These are phyloP conservation scores for Rhizopus arrhizus DNA, from an alignment of 371 early-diverging fungal species.

Conservation along the genomic window DNA sequence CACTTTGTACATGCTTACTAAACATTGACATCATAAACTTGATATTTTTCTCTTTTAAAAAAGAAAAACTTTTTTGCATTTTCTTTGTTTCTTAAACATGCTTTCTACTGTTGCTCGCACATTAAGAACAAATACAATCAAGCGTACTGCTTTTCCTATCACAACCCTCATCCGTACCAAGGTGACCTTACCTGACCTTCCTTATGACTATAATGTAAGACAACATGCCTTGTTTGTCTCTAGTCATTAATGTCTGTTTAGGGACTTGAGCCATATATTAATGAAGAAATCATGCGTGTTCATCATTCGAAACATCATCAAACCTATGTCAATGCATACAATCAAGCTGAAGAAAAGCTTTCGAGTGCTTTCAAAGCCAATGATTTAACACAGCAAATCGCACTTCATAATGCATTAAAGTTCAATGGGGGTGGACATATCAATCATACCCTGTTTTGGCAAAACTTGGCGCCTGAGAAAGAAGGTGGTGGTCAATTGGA, in stretches of 20 bases:
- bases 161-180: slow-evolving; percentile 56
- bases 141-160: slow-evolving; percentile 48
- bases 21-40: neutral
- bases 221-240: neutral
- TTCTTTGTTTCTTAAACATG: slow-evolving; percentile 31
- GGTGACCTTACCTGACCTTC: slow-evolving; percentile 75
- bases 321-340: slow-evolving; percentile 63
- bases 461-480: slow-evolving; percentile 83
- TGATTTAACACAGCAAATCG: slow-evolving; percentile 74
- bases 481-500: slow-evolving; percentile 26
- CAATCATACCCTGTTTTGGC: slow-evolving; percentile 98
- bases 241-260: slow-evolving; percentile 22
- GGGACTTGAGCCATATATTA: slow-evolving; percentile 93
- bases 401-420: slow-evolving; percentile 80
- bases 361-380: slow-evolving; percentile 67
- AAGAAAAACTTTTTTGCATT: neutral
- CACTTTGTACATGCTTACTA: no score
- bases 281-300: slow-evolving; percentile 92
- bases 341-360: slow-evolving; percentile 72
- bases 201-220: slow-evolving; percentile 70
- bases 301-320: slow-evolving; percentile 98
- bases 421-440: slow-evolving; percentile 98
- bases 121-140: slow-evolving; percentile 33
- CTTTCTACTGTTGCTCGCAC: slow-evolving; percentile 54
- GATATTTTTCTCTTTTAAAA: no score